Percentiles rank a stretch among this genome's conserved stretches.
These are phyloP conservation scores for Camellia japonica DNA, from an alignment of 148 eudicot genomes.

Conservation along the genomic window DNA sequence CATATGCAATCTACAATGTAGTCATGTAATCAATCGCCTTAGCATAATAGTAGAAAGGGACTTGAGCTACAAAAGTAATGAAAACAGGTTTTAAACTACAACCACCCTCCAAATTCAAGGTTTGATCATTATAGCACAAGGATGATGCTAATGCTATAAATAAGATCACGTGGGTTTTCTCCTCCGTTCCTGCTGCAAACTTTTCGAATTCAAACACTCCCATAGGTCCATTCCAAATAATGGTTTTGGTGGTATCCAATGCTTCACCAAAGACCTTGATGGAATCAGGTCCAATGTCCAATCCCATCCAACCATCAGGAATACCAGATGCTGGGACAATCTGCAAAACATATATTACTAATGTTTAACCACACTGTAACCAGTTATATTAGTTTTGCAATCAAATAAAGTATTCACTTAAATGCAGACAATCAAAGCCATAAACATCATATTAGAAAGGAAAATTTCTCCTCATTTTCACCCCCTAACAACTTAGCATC, in stretches of 20 bases:
- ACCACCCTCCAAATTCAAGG: neutral
- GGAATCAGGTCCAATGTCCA: slow-evolving; percentile 89
- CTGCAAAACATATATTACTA: slow-evolving; percentile 28
- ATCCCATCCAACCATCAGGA: slow-evolving; percentile 98
- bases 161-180: neutral
- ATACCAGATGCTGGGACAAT: slow-evolving; percentile 76
- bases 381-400: neutral
- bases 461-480: no score
- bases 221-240: slow-evolving; percentile 99
- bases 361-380: neutral
- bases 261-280: slow-evolving; percentile 71
- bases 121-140: neutral
- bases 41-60: no score
- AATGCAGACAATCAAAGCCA: neutral
- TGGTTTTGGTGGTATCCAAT: slow-evolving; percentile 80
- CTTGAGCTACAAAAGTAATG: neutral
- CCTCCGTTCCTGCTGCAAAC: slow-evolving; percentile 92
- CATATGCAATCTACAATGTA: no score
- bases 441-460: neutral
- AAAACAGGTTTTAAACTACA: no score
- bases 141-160: neutral
- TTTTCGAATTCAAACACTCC: slow-evolving; percentile 94
- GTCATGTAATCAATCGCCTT: no score
- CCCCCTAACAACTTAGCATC: neutral
- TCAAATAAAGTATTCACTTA: neutral